A percentile compares a stretch with the other conserved stretches of the same genome.
Evolutionary conservation across 2,329 filamentous ascomycete genomes (phyloP).

Genomic region (Pyricularia grisea): DNA sequence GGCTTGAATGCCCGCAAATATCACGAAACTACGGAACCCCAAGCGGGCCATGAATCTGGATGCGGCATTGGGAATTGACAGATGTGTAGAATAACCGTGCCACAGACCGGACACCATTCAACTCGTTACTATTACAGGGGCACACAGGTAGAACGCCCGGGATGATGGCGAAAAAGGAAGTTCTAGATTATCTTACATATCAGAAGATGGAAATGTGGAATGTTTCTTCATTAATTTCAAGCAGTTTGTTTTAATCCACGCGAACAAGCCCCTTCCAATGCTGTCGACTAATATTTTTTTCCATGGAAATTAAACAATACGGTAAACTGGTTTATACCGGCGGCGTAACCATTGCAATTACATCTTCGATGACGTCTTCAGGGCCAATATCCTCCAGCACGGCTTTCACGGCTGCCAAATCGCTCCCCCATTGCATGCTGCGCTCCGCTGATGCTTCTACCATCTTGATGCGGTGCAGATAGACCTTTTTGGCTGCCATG

Average conservation of each 20-base stretch:
- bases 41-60: neutral
- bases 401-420: conserved; percentile 55
- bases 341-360: conserved; percentile 45
- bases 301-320: no score
- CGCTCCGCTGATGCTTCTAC: conserved; percentile 63
- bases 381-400: conserved; percentile 53
- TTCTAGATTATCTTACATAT: neutral
- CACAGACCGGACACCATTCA: neutral
- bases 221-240: neutral
- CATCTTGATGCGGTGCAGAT: conserved; percentile 72
- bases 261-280: neutral
- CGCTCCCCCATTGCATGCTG: conserved; percentile 90
- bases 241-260: neutral
- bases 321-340: conserved; percentile 29
- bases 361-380: conserved; percentile 57
- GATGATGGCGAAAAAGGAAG: neutral
- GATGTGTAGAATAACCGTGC: neutral
- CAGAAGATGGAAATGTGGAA: neutral
- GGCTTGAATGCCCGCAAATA: neutral
- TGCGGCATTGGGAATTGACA: neutral
- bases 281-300: no score
- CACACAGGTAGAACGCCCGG: neutral
- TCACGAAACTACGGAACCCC: neutral
- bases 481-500: conserved; percentile 78
- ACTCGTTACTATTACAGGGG: neutral